phyloP scores from a whole-genome alignment of 768 basidiomycete genomes.

The Trametes sanguinea region DNA sequence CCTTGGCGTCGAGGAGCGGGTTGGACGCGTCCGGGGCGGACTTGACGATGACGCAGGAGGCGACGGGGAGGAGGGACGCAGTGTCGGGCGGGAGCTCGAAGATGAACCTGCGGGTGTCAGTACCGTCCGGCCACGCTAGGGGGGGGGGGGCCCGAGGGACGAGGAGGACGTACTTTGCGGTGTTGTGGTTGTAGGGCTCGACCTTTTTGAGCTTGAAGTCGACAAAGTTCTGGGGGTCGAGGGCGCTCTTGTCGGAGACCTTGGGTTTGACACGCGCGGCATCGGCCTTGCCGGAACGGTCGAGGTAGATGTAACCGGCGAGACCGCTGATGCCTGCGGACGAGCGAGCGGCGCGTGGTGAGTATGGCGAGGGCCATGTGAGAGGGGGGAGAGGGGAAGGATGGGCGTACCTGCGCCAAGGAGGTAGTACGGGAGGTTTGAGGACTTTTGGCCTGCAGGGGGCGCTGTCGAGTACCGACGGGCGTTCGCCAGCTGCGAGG shows the following conservation, averaged over 20 bases:
- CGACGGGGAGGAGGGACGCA: slow-evolving; percentile 75
- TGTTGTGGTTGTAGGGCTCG: slow-evolving; percentile 93
- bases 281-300: slow-evolving; percentile 28
- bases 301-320: slow-evolving; percentile 51
- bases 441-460: slow-evolving; percentile 44
- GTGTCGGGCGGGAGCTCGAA: slow-evolving; percentile 81
- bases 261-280: slow-evolving; percentile 29
- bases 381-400: too few relatives aligned
- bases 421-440: slow-evolving; percentile 50
- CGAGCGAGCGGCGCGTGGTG: slow-evolving; percentile 35
- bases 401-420: slow-evolving; percentile 47
- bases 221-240: slow-evolving; percentile 73
- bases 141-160: background rate
- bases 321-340: slow-evolving; percentile 38
- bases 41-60: slow-evolving; percentile 79
- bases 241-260: slow-evolving; percentile 58
- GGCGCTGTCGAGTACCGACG: slow-evolving; percentile 52
- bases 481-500: slow-evolving; percentile 29
- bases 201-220: slow-evolving; percentile 83
- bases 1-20: slow-evolving; percentile 68
- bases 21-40: slow-evolving; percentile 59
- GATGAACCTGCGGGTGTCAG: slow-evolving; percentile 52
- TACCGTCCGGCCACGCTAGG: background rate
- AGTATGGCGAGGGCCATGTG: too few relatives aligned
- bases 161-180: slow-evolving; percentile 56